phyloP scores from a whole-genome alignment of 257 asterid species.

The Rehmannia glutinosa region DNA sequence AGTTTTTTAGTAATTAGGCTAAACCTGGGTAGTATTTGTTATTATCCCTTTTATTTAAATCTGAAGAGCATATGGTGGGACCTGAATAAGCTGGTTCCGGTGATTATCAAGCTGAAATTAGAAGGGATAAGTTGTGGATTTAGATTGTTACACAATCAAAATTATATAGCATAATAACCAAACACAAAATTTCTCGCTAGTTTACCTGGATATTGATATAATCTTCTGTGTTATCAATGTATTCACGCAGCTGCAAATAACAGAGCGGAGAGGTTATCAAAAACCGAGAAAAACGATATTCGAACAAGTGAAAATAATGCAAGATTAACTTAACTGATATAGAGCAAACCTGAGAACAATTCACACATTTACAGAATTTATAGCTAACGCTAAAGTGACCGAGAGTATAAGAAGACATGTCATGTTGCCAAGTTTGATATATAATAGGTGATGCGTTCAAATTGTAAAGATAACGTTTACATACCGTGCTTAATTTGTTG shows the following conservation, averaged over 20 bases:
- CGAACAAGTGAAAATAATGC: no score
- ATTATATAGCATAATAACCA: background rate
- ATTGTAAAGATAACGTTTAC: constrained; percentile 4
- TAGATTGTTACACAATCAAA: background rate
- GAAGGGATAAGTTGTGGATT: background rate
- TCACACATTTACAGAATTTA: no score
- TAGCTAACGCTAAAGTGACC: no score
- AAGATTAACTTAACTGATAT: no score
- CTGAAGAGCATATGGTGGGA: constrained; percentile 9
- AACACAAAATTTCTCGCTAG: background rate
- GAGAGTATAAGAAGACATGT: no score
- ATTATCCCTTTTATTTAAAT: background rate
- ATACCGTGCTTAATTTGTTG: constrained; percentile 81
- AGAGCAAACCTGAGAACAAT: no score
- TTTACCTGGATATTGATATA: constrained; percentile 91
- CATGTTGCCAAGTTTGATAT: no score
- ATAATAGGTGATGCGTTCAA: background rate
- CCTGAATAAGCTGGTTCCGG: constrained; percentile 97
- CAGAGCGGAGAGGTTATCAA: background rate
- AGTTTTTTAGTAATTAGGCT: no score
- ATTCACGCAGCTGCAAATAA: constrained; percentile 74
- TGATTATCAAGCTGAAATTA: constrained; percentile 84
- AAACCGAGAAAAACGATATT: background rate
- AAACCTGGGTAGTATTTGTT: no score
- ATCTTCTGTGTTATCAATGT: no score